Conservation (phyloP, 2,329 filamentous ascomycete species). For the Emergomyces orientalis region DNA sequence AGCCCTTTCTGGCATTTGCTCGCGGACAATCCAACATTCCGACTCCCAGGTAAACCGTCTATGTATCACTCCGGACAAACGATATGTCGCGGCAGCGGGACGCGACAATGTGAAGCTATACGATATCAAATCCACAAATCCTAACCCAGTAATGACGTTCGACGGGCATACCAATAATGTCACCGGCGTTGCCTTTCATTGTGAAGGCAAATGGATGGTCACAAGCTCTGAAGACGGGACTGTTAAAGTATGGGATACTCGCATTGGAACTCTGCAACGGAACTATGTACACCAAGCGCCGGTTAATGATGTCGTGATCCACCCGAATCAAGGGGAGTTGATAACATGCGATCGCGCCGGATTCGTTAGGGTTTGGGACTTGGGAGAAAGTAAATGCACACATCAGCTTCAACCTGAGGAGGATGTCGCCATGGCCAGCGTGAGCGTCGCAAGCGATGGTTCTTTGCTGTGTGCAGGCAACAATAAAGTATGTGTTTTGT, state of each 20-base stretch:
- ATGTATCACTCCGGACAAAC: conserved; percentile 96
- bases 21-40: conserved; percentile 92
- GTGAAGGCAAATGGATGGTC: conserved; percentile 99
- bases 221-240: conserved; percentile 94
- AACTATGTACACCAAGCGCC: conserved; percentile 85
- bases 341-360: conserved; percentile 92
- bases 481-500: conserved; percentile 55
- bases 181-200: conserved; percentile 94
- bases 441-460: conserved; percentile 92
- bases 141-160: conserved; percentile 83
- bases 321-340: conserved; percentile 96
- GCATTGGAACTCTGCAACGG: conserved; percentile 74
- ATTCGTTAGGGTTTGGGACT: conserved; percentile 89
- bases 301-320: conserved; percentile 98
- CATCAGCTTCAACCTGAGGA: conserved; percentile 95
- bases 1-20: conserved; percentile 93
- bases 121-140: conserved; percentile 97
- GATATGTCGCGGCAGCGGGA: conserved; percentile 74
- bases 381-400: conserved; percentile 93
- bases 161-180: conserved; percentile 94
- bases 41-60: conserved; percentile 98
- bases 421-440: conserved; percentile 84
- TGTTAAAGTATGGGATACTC: conserved; percentile 94
- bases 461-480: conserved; percentile 89
- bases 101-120: conserved; percentile 91